Base-by-base conservation (phyloP, 768 basidiomycete species). In the Rhodosporidiobolus odoratus region DNA sequence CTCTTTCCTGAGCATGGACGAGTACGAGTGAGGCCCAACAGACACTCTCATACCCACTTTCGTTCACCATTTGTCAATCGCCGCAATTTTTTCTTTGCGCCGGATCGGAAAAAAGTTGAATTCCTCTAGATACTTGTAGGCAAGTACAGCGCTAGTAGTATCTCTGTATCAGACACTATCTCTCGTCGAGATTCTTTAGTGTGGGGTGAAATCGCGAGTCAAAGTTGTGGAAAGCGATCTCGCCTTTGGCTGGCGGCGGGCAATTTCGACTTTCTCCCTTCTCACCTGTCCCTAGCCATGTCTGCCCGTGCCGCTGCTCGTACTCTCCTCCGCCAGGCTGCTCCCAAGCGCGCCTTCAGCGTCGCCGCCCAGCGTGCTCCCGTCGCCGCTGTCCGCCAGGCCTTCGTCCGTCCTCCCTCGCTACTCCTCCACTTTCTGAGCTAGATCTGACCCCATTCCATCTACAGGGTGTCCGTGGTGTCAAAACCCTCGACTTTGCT, bases 261-360 rank as follows among this genome's bases (percentile, higher is more conserved):
- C 13, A 23, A 12, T 23, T 45, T 12, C 13, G 13, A 13, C 59
- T 40, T 43, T 37, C 27, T 27, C 25, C 30, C 37, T 27, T 34
- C 57, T 52, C 45, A 27, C 32, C 9, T 58, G 27, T 45, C 32
- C 6, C 23, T 37, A n/a, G 45, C n/a, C 23, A 70, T 70, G 69
- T 68, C 62, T 63, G 67, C 67, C 54, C 67, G 67, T 32, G 40
- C 67, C 38, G 67, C 67, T 32, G 54, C 58, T 48, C 57, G 58
- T 27, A 13, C 63, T 12, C 48, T 65, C 52, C 53, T 27, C 38
- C 69, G 64, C 54, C 63, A 70, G 50, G 69, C 58, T 27, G 53
- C 53, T 25, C 64, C 69, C 59, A 61, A 62, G 64, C 85, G 86
- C 74, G 78, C 81, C 41, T 77, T 83, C 43, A 76, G 81, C 30